Conservation (phyloP, 805 yeast species). For the Ogataea nonfermentans region DNA sequence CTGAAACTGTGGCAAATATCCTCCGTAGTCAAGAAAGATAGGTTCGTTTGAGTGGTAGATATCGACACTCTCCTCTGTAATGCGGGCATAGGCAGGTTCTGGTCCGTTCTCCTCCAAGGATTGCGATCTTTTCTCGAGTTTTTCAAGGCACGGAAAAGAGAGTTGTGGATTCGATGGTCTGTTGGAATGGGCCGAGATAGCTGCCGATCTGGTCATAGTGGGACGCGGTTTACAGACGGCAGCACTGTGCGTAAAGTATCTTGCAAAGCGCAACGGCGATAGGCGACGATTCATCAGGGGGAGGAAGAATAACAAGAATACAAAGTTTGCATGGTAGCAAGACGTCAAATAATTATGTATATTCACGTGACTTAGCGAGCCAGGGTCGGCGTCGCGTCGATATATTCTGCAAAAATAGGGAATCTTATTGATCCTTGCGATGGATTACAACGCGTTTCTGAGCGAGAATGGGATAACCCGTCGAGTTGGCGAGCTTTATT, state of each 20-base stretch:
- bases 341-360: constrained; percentile 6
- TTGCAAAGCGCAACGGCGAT: constrained; percentile 1
- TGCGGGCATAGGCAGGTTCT: constrained; percentile 78
- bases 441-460: constrained; percentile 14
- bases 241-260: constrained; percentile 9
- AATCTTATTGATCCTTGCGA: neutral
- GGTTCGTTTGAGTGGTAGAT: constrained; percentile 54
- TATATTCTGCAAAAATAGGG: constrained; percentile 1
- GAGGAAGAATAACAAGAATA: neutral
- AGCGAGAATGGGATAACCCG: constrained; percentile 9
- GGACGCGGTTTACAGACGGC: constrained; percentile 18
- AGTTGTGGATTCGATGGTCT: constrained; percentile 59
- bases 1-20: constrained; percentile 65
- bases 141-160: constrained; percentile 84
- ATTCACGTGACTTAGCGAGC: constrained; percentile 19
- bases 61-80: constrained; percentile 64
- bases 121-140: constrained; percentile 53
- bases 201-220: constrained; percentile 13
- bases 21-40: constrained; percentile 78
- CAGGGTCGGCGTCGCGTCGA: constrained; percentile 1
- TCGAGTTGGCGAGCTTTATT: constrained; percentile 9
- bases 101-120: constrained; percentile 64
- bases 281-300: constrained; percentile 1
- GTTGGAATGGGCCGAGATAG: constrained; percentile 8
- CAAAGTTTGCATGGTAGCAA: constrained; percentile 9